Percentiles rank a stretch among this genome's conserved stretches.
phyloP scores from a whole-genome alignment of 345 rosid genomes.

The Reutealis trisperma region DNA sequence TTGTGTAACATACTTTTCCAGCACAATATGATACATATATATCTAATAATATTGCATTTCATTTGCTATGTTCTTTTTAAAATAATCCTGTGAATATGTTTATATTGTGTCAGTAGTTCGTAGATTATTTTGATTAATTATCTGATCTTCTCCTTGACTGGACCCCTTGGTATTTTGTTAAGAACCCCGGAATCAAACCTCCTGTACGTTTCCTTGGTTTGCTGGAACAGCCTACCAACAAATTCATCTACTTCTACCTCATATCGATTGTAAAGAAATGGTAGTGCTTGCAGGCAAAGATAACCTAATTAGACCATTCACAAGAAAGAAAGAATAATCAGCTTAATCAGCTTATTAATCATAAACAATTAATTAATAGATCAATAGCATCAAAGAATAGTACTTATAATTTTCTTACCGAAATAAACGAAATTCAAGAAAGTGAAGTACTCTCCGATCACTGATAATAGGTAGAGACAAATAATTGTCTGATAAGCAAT shows the following conservation, averaged over 20 bases:
- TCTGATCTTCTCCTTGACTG: constrained; percentile 51
- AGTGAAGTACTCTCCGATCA: constrained; percentile 70
- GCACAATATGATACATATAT: no score
- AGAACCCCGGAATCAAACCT: constrained; percentile 59
- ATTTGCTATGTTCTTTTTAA: no score
- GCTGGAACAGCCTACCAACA: constrained; percentile 34
- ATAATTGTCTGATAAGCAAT: constrained; percentile 40
- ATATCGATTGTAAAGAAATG: constrained; percentile 59
- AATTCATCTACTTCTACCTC: constrained; percentile 63
- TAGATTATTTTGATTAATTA: constrained; percentile 13
- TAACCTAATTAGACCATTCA: constrained; percentile 35
- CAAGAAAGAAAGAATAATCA: background rate
- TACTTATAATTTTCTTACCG: constrained; percentile 43
- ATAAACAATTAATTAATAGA: no score
- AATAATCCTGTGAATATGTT: no score
- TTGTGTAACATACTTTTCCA: no score
- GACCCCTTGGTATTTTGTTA: constrained; percentile 81
- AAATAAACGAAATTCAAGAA: constrained; percentile 72
- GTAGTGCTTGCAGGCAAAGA: constrained; percentile 58
- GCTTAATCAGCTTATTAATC: no score
- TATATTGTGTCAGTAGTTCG: no score
- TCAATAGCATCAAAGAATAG: background rate
- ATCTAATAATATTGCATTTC: no score
- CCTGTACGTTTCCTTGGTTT: constrained; percentile 44
- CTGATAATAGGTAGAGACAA: constrained; percentile 59